Percentiles rank a stretch among this genome's conserved stretches.
These are phyloP conservation scores for Talaromyces islandicus DNA, from an alignment of 2,329 filamentous ascomycete species.

Conservation along the genomic window DNA sequence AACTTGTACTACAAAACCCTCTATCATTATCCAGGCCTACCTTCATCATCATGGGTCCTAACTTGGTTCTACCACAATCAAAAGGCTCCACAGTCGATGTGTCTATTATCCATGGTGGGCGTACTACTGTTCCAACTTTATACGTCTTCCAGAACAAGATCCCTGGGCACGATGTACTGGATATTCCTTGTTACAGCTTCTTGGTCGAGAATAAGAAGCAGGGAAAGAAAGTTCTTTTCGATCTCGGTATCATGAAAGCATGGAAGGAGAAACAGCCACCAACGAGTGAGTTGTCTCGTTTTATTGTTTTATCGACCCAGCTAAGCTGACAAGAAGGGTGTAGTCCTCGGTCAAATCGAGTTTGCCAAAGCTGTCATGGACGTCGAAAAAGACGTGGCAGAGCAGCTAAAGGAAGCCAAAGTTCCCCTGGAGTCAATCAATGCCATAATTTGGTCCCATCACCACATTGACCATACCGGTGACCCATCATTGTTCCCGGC, in stretches of 20 bases:
- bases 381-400: constrained; percentile 16
- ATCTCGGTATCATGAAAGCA: constrained; percentile 27
- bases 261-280: constrained; percentile 21
- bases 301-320: constrained; percentile 13
- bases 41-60: neutral
- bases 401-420: constrained; percentile 18
- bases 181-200: constrained; percentile 7
- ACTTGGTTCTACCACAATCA: neutral
- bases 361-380: neutral
- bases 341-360: constrained; percentile 1
- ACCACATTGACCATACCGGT: constrained; percentile 25
- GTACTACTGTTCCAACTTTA: neutral
- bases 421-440: constrained; percentile 16
- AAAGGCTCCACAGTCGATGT: constrained; percentile 1
- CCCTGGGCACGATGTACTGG: neutral
- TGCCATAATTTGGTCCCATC: constrained; percentile 24
- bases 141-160: neutral
- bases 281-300: constrained; percentile 6
- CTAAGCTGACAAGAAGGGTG: neutral
- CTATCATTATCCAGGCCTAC: too few species aligned
- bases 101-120: neutral
- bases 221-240: constrained; percentile 19
- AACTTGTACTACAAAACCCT: too few species aligned
- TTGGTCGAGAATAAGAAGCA: constrained; percentile 6
- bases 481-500: constrained; percentile 19